phyloP scores from a whole-genome alignment of 768 basidiomycete genomes.

The Postia placenta region DNA sequence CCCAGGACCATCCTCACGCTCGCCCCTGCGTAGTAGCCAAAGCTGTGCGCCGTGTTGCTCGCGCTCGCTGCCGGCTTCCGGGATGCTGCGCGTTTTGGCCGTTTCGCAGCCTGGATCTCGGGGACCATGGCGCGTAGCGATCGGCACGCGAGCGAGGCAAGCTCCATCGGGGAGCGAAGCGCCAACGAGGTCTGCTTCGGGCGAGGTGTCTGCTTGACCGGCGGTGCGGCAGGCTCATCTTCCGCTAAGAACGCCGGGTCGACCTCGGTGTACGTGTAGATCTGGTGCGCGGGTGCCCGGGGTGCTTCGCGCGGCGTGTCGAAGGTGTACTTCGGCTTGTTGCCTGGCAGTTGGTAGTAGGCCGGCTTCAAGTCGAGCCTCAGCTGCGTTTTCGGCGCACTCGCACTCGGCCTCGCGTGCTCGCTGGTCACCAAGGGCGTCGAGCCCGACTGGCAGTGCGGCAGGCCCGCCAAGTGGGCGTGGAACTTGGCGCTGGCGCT shows the following conservation, averaged over 20 bases:
- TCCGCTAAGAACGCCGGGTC: background rate
- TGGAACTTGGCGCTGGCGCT: background rate
- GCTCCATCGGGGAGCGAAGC: background rate
- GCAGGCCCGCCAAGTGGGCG: too few species aligned
- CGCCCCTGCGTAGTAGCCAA: too few species aligned
- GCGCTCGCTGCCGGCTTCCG: too few species aligned
- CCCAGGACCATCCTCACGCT: too few species aligned
- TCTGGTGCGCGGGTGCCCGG: constrained; percentile 1
- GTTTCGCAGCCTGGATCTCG: too few species aligned
- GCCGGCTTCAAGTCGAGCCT: background rate
- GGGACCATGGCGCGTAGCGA: too few species aligned
- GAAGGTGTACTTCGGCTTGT: background rate
- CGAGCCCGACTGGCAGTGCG: too few species aligned
- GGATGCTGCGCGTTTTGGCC: too few species aligned
- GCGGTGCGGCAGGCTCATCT: too few species aligned
- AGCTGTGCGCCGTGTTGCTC: too few species aligned
- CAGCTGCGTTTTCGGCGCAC: too few species aligned
- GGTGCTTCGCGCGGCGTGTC: background rate
- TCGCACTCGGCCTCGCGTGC: background rate
- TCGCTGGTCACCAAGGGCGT: background rate
- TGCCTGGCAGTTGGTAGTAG: background rate
- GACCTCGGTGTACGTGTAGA: constrained; percentile 1
- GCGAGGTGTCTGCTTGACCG: background rate
- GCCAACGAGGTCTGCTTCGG: background rate
- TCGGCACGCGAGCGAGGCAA: too few species aligned